These are phyloP conservation scores for Abrus pulchellus DNA, from an alignment of 306 rosid species.

Conservation along the genomic window DNA sequence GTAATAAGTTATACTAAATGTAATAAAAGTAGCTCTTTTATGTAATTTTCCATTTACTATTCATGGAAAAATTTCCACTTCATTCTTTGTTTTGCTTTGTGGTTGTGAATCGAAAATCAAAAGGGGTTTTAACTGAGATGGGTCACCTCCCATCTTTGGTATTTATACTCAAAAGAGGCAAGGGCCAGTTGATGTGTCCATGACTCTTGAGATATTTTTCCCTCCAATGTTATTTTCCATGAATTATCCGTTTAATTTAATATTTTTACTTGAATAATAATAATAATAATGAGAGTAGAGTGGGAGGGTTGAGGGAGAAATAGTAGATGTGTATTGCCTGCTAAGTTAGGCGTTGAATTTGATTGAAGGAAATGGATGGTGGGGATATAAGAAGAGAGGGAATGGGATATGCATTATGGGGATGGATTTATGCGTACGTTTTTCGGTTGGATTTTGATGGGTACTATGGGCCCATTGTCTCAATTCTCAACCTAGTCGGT, in stretches of 20 bases:
- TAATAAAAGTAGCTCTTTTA: not conserved
- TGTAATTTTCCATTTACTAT: too few relatives aligned
- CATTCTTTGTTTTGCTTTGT: too few relatives aligned
- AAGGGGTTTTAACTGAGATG: too few relatives aligned
- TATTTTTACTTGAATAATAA: not conserved
- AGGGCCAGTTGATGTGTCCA: too few relatives aligned
- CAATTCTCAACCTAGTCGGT: not conserved
- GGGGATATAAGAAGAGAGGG: not conserved
- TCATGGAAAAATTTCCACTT: too few relatives aligned
- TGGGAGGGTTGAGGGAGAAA: not conserved
- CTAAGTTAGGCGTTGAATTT: conserved; percentile 14
- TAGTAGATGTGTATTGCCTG: not conserved
- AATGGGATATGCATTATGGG: conserved; percentile 14
- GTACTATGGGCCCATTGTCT: conserved; percentile 17
- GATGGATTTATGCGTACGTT: conserved; percentile 1
- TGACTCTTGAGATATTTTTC: too few relatives aligned
- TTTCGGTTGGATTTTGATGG: conserved; percentile 46
- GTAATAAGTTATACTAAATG: conserved; percentile 27
- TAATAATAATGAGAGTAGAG: not conserved
- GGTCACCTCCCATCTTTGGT: too few relatives aligned
- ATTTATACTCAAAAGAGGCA: too few relatives aligned
- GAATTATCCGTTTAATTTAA: not conserved
- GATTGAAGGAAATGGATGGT: conserved; percentile 22
- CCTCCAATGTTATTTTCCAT: too few relatives aligned
- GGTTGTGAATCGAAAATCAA: too few relatives aligned